Evolutionary conservation across 306 rosid genomes (phyloP), one percentile per base, ranked within the genome.

Genomic region (Luffa aegyptiaca): DNA sequence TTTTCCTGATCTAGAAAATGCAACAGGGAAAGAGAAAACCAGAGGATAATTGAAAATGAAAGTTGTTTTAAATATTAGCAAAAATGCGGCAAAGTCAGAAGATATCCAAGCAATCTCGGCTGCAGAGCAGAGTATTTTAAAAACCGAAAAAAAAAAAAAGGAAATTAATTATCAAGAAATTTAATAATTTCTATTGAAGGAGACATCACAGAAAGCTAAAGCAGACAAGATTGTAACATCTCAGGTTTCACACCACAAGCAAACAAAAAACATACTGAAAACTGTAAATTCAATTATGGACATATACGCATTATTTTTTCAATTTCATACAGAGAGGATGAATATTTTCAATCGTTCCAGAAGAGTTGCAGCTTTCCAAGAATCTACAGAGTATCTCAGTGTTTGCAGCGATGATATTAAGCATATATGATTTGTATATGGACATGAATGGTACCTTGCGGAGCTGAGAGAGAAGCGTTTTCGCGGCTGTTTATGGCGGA

Each of bases 401-500:
- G 56, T 33, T 37, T 37, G 17, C 41, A 17, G 13, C 10, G 36
- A 49, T 49, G 53, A 49, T 31, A 13, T 26, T 31, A 21, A 45
- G n/a, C n/a, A 57, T 36, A 37, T 5, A 53, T 52, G 21, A 9
- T 18, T 31, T 55, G 78, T 36, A 8, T 46, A 55, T 5, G 3
- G 5, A 7, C 21, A 59, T 73, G 17, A 26, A 31, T 7, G 21
- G 57, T 87, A 94, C 99, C 99, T 91, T 1, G 99, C 93, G 9
- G 98, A 90, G 82, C 72, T 68, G 81, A 90, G 90, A 81, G 98
- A 85, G 85, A 95, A 95, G 58, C 99, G 96, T 5, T 86, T 85
- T 42, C 84, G 85, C 4, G 88, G 94, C 81, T 89, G 93, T 12
- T 77, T 90, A 68, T 93, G 97, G 20, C 96, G 83, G 59, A 95